A percentile compares a stretch with the other conserved stretches of the same genome.
Conservation (phyloP, 73 alveolate species). For the Symbiodinium pilosum region DNA sequence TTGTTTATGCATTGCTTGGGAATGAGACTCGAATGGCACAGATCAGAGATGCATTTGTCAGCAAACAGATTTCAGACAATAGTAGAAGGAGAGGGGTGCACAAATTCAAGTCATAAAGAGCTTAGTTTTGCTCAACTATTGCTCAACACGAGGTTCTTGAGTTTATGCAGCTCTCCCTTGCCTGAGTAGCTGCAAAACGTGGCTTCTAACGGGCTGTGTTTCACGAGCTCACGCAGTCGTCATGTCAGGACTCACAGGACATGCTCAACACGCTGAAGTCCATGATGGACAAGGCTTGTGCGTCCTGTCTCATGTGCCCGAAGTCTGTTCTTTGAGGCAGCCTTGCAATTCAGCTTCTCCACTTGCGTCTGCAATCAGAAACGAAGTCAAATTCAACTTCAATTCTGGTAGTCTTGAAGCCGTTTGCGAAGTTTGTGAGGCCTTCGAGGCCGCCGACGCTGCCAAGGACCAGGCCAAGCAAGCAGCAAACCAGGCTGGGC, state of each 20-base stretch:
- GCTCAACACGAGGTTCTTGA: neutral
- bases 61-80: no score
- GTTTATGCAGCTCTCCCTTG: neutral
- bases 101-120: no score
- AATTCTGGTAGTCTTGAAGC: no score
- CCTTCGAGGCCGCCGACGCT: neutral
- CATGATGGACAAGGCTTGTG: constrained; percentile 20
- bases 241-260: neutral
- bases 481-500: neutral
- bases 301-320: neutral
- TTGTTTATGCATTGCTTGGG: no score
- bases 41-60: no score
- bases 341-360: no score
- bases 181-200: neutral
- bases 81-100: no score
- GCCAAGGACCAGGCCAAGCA: neutral
- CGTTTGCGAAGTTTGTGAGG: neutral
- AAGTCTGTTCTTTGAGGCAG: no score
- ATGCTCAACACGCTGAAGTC: constrained; percentile 11
- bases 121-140: no score
- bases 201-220: neutral
- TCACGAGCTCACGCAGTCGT: neutral
- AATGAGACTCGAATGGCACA: no score
- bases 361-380: no score
- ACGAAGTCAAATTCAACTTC: no score